Base-by-base conservation (phyloP, 257 asterid species). In the Osmanthus fragrans region DNA sequence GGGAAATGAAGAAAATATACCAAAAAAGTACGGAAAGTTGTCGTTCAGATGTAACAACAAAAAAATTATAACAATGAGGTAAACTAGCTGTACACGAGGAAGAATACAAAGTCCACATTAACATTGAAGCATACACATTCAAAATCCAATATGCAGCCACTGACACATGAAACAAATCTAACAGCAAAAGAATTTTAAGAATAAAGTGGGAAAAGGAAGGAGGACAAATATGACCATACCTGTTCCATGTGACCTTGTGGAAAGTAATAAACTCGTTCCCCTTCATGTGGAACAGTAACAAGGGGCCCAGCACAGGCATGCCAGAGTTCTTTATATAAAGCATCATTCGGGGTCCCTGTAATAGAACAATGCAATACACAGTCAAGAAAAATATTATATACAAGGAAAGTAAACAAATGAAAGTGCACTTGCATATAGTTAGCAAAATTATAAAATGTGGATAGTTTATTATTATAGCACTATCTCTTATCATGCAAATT, bases 211-310 rank as follows among this genome's bases (percentile, higher is more conserved):
- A 58, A 54, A 70, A 73, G 27, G 64, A 47, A 70, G 66, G 33
- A 74, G 70, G 80, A 27, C 7, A 71, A 74, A 54, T 70, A 51
- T 63, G 30, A 37, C 34, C 40, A 65, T 79, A 92, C 99, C 97
- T 95, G 99, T 83, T 95, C 99, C 98, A 95, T 93, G 86, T 95
- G 99, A 76, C 99, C 99, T 77, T 95, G 98, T 3, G 99, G 99
- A 78, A 88, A 95, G 87, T 95, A 95, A 80, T 93, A 95, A 76
- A 91, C 96, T 54, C 93, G 88, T 82, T 91, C 99, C 18, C 93
- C 92, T 82, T 93, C 91, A 81, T 92, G 90, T 64, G 99, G 99
- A 81, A 95, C 88, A 11, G 86, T 83, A 66, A 95, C 97, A 71
- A 95, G 98, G 71, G 99, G 97, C 29, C 99, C 99, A 42, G 99